These are phyloP conservation scores for Coemansia pectinata DNA, from an alignment of 192 early-diverging fungal species.

Conservation along the genomic window DNA sequence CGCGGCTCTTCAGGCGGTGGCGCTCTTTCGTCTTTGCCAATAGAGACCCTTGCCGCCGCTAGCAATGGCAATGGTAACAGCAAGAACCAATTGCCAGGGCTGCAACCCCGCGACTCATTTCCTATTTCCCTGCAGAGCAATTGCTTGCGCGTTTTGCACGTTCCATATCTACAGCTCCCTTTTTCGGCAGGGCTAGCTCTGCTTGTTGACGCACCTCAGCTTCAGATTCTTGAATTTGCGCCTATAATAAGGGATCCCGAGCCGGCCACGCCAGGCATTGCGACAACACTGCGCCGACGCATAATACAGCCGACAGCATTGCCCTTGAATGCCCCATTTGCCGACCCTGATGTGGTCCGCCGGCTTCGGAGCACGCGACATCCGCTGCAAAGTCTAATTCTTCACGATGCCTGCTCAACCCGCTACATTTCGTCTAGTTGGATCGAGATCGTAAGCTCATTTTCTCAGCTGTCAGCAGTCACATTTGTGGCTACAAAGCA, in stretches of 20 bases:
- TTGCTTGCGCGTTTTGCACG: slow-evolving; percentile 29
- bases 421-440: slow-evolving; percentile 47
- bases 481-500: slow-evolving; percentile 40
- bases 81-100: slow-evolving; percentile 24
- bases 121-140: slow-evolving; percentile 18
- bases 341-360: slow-evolving; percentile 37
- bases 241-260: slow-evolving; percentile 20
- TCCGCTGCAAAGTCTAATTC: slow-evolving; percentile 39
- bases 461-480: slow-evolving; percentile 26
- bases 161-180: slow-evolving; percentile 41
- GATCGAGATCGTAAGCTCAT: slow-evolving; percentile 45
- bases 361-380: slow-evolving; percentile 29
- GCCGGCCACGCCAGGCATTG: slow-evolving; percentile 13
- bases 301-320: slow-evolving; percentile 12
- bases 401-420: slow-evolving; percentile 42
- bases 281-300: slow-evolving; percentile 40
- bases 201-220: slow-evolving; percentile 35
- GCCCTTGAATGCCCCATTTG: slow-evolving; percentile 38
- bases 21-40: neutral
- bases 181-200: slow-evolving; percentile 30
- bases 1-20: neutral
- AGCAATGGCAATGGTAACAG: neutral
- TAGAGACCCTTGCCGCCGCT: neutral
- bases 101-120: slow-evolving; percentile 28
- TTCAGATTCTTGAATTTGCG: slow-evolving; percentile 40